Conservation (phyloP, 2,329 filamentous ascomycete genomes). For the Alternaria ventricosa region DNA sequence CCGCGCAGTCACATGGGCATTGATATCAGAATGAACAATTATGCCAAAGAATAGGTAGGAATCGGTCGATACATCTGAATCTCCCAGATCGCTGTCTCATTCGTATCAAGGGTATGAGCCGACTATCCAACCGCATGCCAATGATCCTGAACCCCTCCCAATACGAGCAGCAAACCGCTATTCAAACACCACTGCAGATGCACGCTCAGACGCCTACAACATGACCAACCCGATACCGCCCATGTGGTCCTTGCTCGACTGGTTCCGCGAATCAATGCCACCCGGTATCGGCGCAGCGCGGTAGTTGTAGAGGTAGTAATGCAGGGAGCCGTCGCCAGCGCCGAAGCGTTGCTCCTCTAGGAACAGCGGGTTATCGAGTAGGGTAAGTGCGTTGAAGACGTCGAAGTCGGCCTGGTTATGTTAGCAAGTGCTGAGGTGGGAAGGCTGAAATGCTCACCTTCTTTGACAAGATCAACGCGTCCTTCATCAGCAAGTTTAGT, state of each 20-base stretch:
- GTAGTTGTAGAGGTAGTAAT: conserved; percentile 99
- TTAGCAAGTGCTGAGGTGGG: too few species aligned
- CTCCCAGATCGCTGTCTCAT: not conserved
- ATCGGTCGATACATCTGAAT: not conserved
- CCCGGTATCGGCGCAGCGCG: conserved; percentile 83
- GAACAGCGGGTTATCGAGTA: conserved; percentile 94
- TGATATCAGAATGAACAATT: not conserved
- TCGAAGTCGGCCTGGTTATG: conserved; percentile 73
- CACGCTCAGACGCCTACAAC: conserved; percentile 56
- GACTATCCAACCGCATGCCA: not conserved
- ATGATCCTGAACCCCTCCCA: not conserved
- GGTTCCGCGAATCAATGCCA: conserved; percentile 80
- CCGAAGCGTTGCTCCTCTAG: conserved; percentile 94
- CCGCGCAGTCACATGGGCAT: not conserved
- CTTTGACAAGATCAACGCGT: conserved; percentile 88
- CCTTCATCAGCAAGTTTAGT: conserved; percentile 79
- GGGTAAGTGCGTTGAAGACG: conserved; percentile 93
- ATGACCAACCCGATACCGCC: conserved; percentile 92
- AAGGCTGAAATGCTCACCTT: too few species aligned
- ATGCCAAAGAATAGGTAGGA: not conserved
- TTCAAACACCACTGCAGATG: not conserved
- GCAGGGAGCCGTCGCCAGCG: conserved; percentile 88
- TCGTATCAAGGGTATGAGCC: not conserved
- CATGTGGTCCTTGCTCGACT: conserved; percentile 76
- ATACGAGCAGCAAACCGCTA: not conserved